A percentile compares a stretch with the other conserved stretches of the same genome.
Conservation (phyloP, 2,329 filamentous ascomycete species). For the Dactylellina parvicollis region DNA sequence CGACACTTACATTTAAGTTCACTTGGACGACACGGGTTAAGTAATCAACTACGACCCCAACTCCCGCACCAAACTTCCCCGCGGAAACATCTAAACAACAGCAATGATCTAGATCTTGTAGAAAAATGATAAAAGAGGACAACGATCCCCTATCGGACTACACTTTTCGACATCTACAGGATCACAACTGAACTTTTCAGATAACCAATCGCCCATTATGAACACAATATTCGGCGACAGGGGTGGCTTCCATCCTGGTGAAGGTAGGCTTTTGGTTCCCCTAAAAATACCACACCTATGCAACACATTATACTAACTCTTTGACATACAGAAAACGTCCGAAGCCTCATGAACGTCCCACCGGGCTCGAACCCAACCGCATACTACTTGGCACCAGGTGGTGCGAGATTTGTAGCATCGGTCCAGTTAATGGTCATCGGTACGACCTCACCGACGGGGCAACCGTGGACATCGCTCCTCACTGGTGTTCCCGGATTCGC, state of each 20-base stretch:
- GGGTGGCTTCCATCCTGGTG: conserved; percentile 14
- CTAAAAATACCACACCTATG: conserved; percentile 17
- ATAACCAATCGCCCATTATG: conserved; percentile 14
- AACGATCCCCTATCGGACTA: too few species aligned
- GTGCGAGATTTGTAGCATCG: conserved; percentile 69
- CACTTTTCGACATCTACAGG: too few species aligned
- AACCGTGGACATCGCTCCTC: conserved; percentile 81
- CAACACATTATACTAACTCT: conserved; percentile 30
- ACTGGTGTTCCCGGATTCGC: conserved; percentile 78
- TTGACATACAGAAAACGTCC: conserved; percentile 64
- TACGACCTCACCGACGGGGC: conserved; percentile 71
- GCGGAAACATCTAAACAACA: too few species aligned
- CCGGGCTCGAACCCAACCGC: conserved; percentile 72
- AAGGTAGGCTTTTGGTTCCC: conserved; percentile 12
- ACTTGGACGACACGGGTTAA: not conserved
- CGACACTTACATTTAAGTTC: too few species aligned
- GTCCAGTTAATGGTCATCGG: conserved; percentile 78
- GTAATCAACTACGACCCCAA: not conserved
- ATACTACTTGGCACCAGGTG: conserved; percentile 70
- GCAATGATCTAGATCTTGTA: not conserved
- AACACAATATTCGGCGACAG: conserved; percentile 17
- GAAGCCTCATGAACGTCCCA: conserved; percentile 70
- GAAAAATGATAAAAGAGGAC: not conserved
- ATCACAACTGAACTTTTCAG: not conserved
- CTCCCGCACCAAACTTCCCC: conserved; percentile 7